Base-by-base conservation (phyloP, 192 early-diverging fungal genomes). In the Phycomyces nitens region DNA sequence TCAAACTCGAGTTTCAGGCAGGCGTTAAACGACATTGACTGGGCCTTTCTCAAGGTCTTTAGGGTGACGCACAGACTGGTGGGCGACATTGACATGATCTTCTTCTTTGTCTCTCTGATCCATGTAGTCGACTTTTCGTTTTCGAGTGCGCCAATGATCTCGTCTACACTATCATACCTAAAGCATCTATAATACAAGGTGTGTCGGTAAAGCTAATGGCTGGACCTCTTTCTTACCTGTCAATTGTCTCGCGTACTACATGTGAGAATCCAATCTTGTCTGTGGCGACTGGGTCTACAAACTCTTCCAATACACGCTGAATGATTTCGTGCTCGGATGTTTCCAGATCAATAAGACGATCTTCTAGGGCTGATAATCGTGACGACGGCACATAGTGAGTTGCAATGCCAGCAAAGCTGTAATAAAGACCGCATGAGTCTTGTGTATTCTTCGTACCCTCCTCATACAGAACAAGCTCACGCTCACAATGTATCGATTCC, bases 381-480 rank as follows among this genome's bases (percentile, higher is more conserved):
- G 89, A 85, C 10, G 90, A 89, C 15, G 95, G 93, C 41, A 99
- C 88, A 73, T 88, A 97, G 77, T 99, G 95, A 38, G 97, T 95
- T 26, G 92, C 95, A 72, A 99, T 89, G 20, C 97, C 95, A 4
- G 95, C 86, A 58, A 88, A 77, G 54, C 85, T 90, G 65, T 27
- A 41, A 51, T 39, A 52, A 12, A 54, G 5, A 43, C 22, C 0
- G 55, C 44, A 54, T 20, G 0, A 61, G 14, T 21, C 23, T 44
- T 14, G 24, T 34, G n/a, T 38, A 21, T 41, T 44, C 34, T 43
- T 44, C 9, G 18, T 47, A 23, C 22, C 12, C 51, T 20, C 51
- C 8, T 44, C n/a, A 50, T 44, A 49, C 20, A 49, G n/a, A 23
- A 49, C 42, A 47, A 20, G 24, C 20, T n/a, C 29, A 51, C 20